A percentile compares a stretch with the other conserved stretches of the same genome.
phyloP scores from a whole-genome alignment of 345 rosid species.

The Moringa oleifera region DNA sequence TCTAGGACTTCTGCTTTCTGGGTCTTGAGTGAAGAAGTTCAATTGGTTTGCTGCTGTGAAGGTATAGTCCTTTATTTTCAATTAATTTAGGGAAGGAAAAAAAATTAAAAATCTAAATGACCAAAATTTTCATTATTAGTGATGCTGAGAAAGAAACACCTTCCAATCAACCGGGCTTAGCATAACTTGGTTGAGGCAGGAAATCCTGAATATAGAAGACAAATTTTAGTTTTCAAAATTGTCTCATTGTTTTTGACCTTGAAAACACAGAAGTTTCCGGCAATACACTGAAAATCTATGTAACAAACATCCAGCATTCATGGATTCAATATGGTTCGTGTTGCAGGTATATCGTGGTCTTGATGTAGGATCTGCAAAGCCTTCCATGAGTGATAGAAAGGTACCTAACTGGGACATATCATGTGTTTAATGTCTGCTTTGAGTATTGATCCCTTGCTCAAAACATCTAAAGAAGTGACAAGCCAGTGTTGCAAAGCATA shows the following conservation, averaged over 20 bases:
- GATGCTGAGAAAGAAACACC: too few species aligned
- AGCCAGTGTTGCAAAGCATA: background rate
- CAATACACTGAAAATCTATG: too few species aligned
- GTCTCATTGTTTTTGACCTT: background rate
- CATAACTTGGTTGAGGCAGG: too few species aligned
- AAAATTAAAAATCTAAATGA: too few species aligned
- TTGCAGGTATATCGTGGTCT: conserved; percentile 82
- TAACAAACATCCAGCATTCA: background rate
- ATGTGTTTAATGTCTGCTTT: background rate
- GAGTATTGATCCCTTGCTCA: background rate
- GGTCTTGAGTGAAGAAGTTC: too few species aligned
- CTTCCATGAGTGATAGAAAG: conserved; percentile 67
- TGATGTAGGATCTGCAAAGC: conserved; percentile 74
- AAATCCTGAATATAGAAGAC: too few species aligned
- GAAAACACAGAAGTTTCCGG: conserved; percentile 1
- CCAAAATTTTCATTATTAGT: too few species aligned
- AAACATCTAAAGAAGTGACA: background rate
- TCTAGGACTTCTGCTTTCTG: too few species aligned
- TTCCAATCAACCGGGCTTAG: too few species aligned
- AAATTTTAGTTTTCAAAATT: background rate
- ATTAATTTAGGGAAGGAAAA: too few species aligned
- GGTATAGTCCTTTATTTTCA: too few species aligned
- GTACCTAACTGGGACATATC: conserved; percentile 23
- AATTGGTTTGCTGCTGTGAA: background rate
- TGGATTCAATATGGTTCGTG: conserved; percentile 2